These are phyloP conservation scores for Astathelohania contejeani DNA, from an alignment of 371 early-diverging fungal species.

Conservation along the genomic window DNA sequence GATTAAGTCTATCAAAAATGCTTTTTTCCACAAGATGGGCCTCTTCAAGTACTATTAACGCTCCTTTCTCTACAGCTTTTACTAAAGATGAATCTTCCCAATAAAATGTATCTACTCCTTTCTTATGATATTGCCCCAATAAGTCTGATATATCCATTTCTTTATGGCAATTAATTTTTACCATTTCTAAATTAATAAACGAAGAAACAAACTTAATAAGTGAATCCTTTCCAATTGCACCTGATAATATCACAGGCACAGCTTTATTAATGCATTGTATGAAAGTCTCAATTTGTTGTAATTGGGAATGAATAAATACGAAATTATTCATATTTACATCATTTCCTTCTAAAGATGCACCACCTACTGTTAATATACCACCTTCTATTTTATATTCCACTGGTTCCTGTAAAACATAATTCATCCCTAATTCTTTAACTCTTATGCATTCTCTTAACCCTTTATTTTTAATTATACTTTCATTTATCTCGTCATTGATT, in stretches of 20 bases:
- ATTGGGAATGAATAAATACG: conserved; percentile 43
- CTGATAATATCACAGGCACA: conserved; percentile 39
- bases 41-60: conserved; percentile 28
- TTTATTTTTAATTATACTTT: neutral
- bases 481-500: conserved; percentile 4
- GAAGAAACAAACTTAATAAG: conserved; percentile 21
- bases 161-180: conserved; percentile 30
- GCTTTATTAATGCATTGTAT: conserved; percentile 18
- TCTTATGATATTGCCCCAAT: conserved; percentile 39
- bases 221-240: conserved; percentile 15
- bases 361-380: neutral
- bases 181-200: conserved; percentile 12
- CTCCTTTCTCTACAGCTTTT: conserved; percentile 4
- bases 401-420: neutral
- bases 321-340: conserved; percentile 3
- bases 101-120: neutral
- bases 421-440: too few species aligned
- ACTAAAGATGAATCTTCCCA: conserved; percentile 36
- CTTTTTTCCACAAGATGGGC: conserved; percentile 42
- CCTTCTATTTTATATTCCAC: neutral
- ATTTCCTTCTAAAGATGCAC: neutral
- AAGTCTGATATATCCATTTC: conserved; percentile 45
- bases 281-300: conserved; percentile 27
- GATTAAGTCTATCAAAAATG: conserved; percentile 45
- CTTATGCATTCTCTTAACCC: too few species aligned